Evolutionary conservation across 495 filamentous ascomycete species (phyloP), one percentile per base, ranked within the genome.

Genomic region (Neurospora sp.): DNA sequence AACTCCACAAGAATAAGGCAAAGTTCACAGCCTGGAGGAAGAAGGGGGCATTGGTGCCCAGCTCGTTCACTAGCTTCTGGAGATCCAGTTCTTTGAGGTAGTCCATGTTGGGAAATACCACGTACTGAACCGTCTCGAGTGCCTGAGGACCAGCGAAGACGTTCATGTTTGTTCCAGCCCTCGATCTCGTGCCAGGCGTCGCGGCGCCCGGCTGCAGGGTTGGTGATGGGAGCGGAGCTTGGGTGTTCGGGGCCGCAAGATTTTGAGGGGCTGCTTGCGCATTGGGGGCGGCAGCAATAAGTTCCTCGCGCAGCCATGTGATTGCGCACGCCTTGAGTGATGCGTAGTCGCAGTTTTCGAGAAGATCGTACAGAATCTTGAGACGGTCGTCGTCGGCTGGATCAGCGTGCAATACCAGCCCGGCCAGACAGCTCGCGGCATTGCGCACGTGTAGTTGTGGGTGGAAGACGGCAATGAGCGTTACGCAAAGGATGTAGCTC

Each of bases 221-320:
- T 14, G 14, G 53, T 27, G 37, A 48, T 31, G 6, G 59, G 37
- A 22, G 44, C 8, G 42, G 53, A 65, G 27, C 27, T 35, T 39
- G 14, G 65, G 17, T 31, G 68, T 17, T 31, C 20, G 14, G 69
- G 16, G 20, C 68, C 61, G 53, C 53, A 17, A 65, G 53, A 9
- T 65, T 65, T 37, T 65, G 53, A 35, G 53, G 71, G 65, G 40
- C 79, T 73, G 22, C 70, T 40, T 22, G 69, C 72, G 12, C 31
- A 10, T 74, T 76, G 35, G 53, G 53, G 16, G 12, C 53, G 75
- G 88, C 83, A 31, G 82, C 80, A 16, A 95, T 82, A 3, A 95
- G 87, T 79, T 97, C 95, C 69, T 94, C 90, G 78, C 94, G 94
- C 4, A 98, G 82, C 92, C 96, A 98, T 35, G 88, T 87, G 12